These are phyloP conservation scores for Schizonepeta tenuifolia DNA, from an alignment of 257 asterid species.

Conservation along the genomic window DNA sequence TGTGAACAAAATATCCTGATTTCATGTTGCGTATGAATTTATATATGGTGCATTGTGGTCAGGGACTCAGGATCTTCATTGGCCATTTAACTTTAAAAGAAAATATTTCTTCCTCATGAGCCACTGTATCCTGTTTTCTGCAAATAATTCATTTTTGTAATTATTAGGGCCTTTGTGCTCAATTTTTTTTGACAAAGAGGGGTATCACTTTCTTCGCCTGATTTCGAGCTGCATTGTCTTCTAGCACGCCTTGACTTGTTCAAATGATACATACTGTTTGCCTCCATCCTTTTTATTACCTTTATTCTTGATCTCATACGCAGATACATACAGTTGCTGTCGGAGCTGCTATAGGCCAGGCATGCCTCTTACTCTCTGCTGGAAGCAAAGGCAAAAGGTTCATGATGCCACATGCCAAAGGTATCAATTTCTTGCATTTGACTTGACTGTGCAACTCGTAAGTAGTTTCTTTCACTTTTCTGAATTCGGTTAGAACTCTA, in stretches of 20 bases:
- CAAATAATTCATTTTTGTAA: background rate
- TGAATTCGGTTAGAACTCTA: constrained; percentile 28
- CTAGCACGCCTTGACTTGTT: background rate
- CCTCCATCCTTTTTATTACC: background rate
- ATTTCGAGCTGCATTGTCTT: background rate
- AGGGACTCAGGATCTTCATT: background rate
- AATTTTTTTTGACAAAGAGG: no score
- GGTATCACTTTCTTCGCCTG: constrained; percentile 11
- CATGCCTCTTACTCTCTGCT: constrained; percentile 91
- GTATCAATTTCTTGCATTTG: constrained; percentile 38
- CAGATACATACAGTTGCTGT: constrained; percentile 86
- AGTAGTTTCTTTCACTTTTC: constrained; percentile 27
- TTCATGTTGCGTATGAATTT: background rate
- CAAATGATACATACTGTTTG: background rate
- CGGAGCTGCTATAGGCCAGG: constrained; percentile 94
- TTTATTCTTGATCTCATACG: constrained; percentile 33
- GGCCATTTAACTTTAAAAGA: background rate
- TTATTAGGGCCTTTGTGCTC: constrained; percentile 15
- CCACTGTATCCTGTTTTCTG: constrained; percentile 5
- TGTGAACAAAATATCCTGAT: constrained; percentile 12
- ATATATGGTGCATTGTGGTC: background rate
- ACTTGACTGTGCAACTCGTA: background rate
- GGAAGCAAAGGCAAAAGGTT: constrained; percentile 89
- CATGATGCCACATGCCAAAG: constrained; percentile 92
- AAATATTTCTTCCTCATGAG: constrained; percentile 17